phyloP scores from a whole-genome alignment of 805 yeast species.

The Yarrowia osloensis region DNA sequence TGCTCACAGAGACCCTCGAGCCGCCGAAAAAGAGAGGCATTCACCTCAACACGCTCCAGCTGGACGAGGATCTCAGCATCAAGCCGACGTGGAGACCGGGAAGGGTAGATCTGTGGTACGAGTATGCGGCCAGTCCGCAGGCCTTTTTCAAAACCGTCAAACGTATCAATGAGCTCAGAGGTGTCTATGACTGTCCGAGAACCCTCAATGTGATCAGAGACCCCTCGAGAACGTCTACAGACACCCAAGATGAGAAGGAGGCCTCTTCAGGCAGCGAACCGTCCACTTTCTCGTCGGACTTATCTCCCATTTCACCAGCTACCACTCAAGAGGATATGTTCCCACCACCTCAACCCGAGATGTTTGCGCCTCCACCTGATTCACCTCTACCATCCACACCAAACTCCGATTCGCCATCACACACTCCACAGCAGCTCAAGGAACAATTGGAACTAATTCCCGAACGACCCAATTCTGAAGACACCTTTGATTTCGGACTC shows the following conservation, averaged over 20 bases:
- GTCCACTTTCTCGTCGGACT: not conserved
- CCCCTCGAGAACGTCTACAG: not conserved
- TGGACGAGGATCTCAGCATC: slow-evolving; percentile 8
- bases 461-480: not conserved
- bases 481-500: not conserved
- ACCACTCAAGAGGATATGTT: not conserved
- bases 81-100: slow-evolving; percentile 19
- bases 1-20: slow-evolving; percentile 10
- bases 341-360: not conserved
- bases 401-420: not conserved
- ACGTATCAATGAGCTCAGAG: slow-evolving; percentile 1
- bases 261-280: not conserved
- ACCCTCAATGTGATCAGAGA: not conserved
- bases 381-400: slow-evolving; percentile 1
- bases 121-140: slow-evolving; percentile 9
- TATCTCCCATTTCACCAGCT: not conserved
- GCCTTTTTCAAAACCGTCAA: slow-evolving; percentile 3
- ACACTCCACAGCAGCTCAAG: not conserved
- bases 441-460: not conserved
- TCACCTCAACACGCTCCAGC: slow-evolving; percentile 4
- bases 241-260: not conserved
- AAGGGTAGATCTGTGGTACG: not conserved
- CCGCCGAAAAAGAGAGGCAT: not conserved
- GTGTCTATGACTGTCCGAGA: not conserved
- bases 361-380: slow-evolving; percentile 1